These are phyloP conservation scores for Sordaria brevicollis DNA, from an alignment of 495 filamentous ascomycete genomes.

Conservation along the genomic window DNA sequence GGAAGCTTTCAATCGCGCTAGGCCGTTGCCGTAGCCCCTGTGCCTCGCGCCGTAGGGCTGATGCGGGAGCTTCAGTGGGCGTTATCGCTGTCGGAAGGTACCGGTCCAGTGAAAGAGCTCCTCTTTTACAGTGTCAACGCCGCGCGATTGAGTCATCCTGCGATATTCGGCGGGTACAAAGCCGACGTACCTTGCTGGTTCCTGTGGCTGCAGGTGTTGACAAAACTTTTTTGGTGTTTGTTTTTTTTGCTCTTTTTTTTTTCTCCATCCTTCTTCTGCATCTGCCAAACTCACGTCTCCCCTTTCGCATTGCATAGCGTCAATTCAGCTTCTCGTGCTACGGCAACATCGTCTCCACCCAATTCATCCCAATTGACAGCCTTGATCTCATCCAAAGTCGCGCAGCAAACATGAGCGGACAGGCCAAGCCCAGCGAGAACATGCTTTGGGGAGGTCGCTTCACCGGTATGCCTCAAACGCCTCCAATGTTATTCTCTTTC, in stretches of 20 bases:
- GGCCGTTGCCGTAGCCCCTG: not conserved
- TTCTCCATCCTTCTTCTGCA: not conserved
- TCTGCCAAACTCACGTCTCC: not conserved
- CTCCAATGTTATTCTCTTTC: not conserved
- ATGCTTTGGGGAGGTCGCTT: slow-evolving; percentile 84
- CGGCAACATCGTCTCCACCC: not conserved
- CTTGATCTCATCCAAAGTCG: not conserved
- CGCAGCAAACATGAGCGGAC: slow-evolving; percentile 6
- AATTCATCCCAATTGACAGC: not conserved
- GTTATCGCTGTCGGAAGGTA: not conserved
- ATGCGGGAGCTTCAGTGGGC: not conserved
- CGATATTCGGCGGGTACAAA: not conserved
- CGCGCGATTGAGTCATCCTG: not conserved
- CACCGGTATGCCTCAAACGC: slow-evolving; percentile 45
- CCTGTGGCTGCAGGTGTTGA: too few relatives aligned
- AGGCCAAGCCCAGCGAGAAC: slow-evolving; percentile 28
- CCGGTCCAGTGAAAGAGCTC: not conserved
- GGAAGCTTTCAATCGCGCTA: not conserved
- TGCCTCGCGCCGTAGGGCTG: not conserved
- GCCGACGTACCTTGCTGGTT: not conserved
- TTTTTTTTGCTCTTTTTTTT: not conserved
- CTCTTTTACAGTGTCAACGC: not conserved
- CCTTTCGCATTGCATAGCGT: not conserved
- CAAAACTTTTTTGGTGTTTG: not conserved
- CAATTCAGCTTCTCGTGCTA: not conserved